A percentile compares a stretch with the other conserved stretches of the same genome.
phyloP scores from a whole-genome alignment of 768 basidiomycete genomes.

The Scleroderma citrinum region DNA sequence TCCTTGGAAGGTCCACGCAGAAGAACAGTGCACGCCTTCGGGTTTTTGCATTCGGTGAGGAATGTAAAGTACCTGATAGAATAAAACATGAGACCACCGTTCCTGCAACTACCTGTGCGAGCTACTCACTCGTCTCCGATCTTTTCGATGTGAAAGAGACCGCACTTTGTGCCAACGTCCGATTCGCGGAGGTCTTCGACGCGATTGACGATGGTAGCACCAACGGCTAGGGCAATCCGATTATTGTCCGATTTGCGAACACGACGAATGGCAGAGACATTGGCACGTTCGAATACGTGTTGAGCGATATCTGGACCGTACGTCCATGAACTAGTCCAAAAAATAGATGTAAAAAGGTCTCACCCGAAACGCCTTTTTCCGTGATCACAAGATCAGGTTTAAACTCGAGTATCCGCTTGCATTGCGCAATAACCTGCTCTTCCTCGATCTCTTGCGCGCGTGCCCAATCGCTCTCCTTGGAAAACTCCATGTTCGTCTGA shows the following conservation, averaged over 20 bases:
- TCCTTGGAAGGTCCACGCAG: constrained; percentile 98
- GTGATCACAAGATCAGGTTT: constrained; percentile 94
- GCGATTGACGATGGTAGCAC: constrained; percentile 95
- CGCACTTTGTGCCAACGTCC: constrained; percentile 91
- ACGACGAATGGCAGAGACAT: constrained; percentile 92
- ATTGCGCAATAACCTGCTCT: constrained; percentile 88
- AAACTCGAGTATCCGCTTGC: constrained; percentile 81
- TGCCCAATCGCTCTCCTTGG: constrained; percentile 90
- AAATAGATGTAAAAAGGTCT: constrained; percentile 16
- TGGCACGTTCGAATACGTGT: constrained; percentile 78
- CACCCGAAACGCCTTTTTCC: constrained; percentile 96
- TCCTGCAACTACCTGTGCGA: not conserved
- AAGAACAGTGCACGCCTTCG: constrained; percentile 97
- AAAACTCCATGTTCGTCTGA: constrained; percentile 98
- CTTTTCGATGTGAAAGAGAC: constrained; percentile 95
- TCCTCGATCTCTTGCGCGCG: constrained; percentile 92
- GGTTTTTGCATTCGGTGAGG: constrained; percentile 82
- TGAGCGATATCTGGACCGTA: constrained; percentile 75
- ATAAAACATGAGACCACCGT: not conserved
- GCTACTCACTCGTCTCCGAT: constrained; percentile 81
- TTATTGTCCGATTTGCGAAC: constrained; percentile 99
- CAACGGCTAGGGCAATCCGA: constrained; percentile 91
- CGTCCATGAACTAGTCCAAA: not conserved
- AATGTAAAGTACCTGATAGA: constrained; percentile 88
- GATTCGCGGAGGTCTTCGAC: constrained; percentile 89